Evolutionary conservation across 1,139 yeast genomes (phyloP), one percentile per base, ranked within the genome.

Genomic region (Blastobotrys raffinosifermentans): DNA sequence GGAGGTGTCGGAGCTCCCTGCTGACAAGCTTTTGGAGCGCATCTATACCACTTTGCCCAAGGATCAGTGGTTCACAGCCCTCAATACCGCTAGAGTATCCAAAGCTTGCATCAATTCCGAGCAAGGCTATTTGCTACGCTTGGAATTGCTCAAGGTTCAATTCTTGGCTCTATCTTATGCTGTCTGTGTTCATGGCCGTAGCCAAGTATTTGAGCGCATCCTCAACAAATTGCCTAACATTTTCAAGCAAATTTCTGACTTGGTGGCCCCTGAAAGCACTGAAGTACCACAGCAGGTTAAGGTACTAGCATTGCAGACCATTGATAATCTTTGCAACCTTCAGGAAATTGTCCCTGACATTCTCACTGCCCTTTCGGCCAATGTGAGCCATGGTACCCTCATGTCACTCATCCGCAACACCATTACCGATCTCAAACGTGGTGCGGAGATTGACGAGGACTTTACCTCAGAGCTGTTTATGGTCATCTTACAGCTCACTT

Each of bases 351-450:
- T 91, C 16, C 70, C 80, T 32, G 96, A 89, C 47, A 70, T 89
- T 23, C 70, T 87, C 39, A 70, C 86, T 43, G 77, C 86, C n/a
- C 62, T 87, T 49, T 86, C 93, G n/a, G 96, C 93, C 4, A 86
- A 86, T 54, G 87, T 89, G 25, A 78, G 79, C 41, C 96, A 89
- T 58, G 97, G 97, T 0, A 63, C 78, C 5, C 55, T 89, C 30
- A 84, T 81, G 63, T 89, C 84, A 51, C 72, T 80, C 32, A 60
- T 89, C 27, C 72, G 93, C 45, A 68, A 68, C 35, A 73, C 85
- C 18, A 67, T 75, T 39, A 72, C 73, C 43, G 68, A 72, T 34
- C 58, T 76, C 4, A 57, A 61, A 31, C 51, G 56, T 3, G 63
- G 65, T 3, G 67, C 61, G 21, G 60, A 58, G 26, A 47, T 57